Evolutionary conservation across 2,329 filamentous ascomycete genomes (phyloP).

Genomic region (Polychaeton citri): DNA sequence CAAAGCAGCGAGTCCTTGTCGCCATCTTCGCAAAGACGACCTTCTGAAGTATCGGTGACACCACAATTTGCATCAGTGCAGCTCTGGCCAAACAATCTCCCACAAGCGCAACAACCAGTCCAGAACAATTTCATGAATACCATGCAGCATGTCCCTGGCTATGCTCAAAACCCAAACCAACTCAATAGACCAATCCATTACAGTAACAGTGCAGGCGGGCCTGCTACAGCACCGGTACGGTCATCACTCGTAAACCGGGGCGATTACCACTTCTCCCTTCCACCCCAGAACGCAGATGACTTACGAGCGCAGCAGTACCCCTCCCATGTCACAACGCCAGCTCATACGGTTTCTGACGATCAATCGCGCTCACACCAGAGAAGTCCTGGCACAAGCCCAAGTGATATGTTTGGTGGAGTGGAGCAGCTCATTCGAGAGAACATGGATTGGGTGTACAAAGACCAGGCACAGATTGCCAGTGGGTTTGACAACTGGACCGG

Average conservation of each 20-base stretch:
- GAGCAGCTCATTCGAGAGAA: constrained; percentile 49
- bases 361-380: constrained; percentile 2
- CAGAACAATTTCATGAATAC: constrained; percentile 2
- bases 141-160: constrained; percentile 1
- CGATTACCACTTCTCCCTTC: constrained; percentile 7
- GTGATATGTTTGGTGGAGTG: constrained; percentile 44
- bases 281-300: constrained; percentile 11
- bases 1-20: constrained; percentile 42
- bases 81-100: background rate
- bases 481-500: constrained; percentile 50
- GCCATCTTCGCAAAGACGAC: constrained; percentile 20
- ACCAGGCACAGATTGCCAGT: constrained; percentile 46
- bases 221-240: constrained; percentile 2
- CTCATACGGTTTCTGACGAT: background rate
- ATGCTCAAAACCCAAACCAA: background rate
- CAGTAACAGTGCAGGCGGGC: background rate
- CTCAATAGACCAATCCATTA: background rate
- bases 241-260: background rate
- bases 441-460: constrained; percentile 48
- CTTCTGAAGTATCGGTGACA: constrained; percentile 1
- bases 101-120: background rate
- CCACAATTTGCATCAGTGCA: background rate
- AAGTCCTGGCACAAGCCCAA: constrained; percentile 26
- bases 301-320: constrained; percentile 13
- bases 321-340: constrained; percentile 10